Evolutionary conservation across 78 protist genomes (phyloP).

Genomic region (Dictyostelium firmibasis): DNA sequence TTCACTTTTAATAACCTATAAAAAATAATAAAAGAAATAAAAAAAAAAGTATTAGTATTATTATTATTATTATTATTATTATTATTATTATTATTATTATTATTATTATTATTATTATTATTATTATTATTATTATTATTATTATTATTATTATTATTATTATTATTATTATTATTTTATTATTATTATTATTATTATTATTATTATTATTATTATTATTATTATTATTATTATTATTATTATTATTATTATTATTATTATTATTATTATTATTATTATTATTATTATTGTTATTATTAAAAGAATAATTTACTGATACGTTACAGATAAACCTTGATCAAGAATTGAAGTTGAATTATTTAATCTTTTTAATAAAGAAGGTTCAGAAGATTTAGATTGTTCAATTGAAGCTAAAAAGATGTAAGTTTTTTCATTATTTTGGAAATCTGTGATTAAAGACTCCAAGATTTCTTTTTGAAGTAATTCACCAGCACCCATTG

Average conservation of each 20-base stretch:
- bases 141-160: background rate
- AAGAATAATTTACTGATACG: background rate
- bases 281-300: background rate
- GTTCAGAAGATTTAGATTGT: background rate
- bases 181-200: background rate
- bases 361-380: background rate
- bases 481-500: constrained; percentile 20
- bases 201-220: background rate
- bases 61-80: background rate
- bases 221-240: background rate
- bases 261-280: background rate
- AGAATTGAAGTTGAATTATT: background rate
- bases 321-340: background rate
- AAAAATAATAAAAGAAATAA: background rate
- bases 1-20: background rate
- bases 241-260: background rate
- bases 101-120: background rate
- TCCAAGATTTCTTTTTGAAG: constrained; percentile 1
- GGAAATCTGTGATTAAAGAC: constrained; percentile 26
- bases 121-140: background rate
- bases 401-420: constrained; percentile 25
- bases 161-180: background rate
- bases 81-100: background rate
- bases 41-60: background rate
- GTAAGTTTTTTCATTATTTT: constrained; percentile 11